Base-by-base conservation (phyloP, 352 stramenopile genomes). In the Saprolegnia diclina region DNA sequence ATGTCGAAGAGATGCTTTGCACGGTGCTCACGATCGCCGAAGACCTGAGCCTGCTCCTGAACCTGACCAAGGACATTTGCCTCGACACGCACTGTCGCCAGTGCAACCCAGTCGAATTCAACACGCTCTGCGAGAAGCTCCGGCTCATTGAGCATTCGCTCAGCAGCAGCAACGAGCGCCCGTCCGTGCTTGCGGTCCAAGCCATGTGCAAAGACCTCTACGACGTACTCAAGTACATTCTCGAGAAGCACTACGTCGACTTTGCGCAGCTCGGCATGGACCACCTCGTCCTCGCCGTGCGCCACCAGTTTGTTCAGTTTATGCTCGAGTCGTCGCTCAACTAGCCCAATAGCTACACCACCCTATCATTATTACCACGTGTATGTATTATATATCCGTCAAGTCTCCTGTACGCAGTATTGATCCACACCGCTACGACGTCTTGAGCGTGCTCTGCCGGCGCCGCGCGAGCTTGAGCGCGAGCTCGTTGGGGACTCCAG, bases 291-390 rank as follows among this genome's bases (percentile, higher is more conserved):
- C 22, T 64, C n/a, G 56, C 32, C 4, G 18, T 13, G 16, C 56
- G 56, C 35, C 46, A 64, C 56, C 56, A 64, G 26, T 64, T 64
- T 50, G 56, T 38, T 18, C 56, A 64, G 56, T 64, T 64, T 24
- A 64, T 64, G 56, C 46, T 64, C 32, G 32, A 64, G 50, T 64
- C 46, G 16, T 64, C 56, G 37, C 56, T 64, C 32, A 64, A 64
- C 50, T 64, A 64, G 37, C 46, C 13, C 5, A 4, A 2, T n/a
- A 61, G 18, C 53, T 61, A 42, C 42, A n/a, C 29, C 29, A 35
- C 29, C 29, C 29, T 35, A 35, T 35, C 29, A 35, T 16, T 10
- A 40, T 21, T 29, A 61, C 10, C 48, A 4, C 38, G 22, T 14
- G 26, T 42, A 40, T 42, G 38, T 29, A 14, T 3, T 37, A 61